phyloP scores from a whole-genome alignment of 129 eudicot species.

The Pseudognaphalium luteoalbum region DNA sequence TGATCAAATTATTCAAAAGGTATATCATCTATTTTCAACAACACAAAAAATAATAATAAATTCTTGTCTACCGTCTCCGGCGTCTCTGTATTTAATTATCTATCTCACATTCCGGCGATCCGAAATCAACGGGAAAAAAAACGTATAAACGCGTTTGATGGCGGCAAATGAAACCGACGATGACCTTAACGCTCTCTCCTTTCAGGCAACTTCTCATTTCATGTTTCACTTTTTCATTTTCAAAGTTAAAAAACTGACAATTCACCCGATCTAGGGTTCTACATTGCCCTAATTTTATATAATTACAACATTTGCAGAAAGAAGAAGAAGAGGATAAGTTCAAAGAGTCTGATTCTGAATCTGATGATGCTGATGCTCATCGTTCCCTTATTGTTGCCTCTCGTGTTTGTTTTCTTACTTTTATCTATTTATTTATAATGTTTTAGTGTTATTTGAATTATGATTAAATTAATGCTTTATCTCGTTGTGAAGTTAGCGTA shows the following conservation, averaged over 20 bases:
- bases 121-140: background rate
- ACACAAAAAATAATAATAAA: no score
- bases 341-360: conserved; percentile 44
- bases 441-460: background rate
- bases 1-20: background rate
- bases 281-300: conserved; percentile 25
- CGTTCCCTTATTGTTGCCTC: conserved; percentile 87
- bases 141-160: conserved; percentile 31
- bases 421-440: background rate
- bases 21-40: background rate
- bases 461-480: background rate
- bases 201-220: conserved; percentile 37
- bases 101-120: conserved; percentile 10
- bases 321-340: conserved; percentile 34
- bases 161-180: conserved; percentile 38
- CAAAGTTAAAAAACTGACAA: background rate
- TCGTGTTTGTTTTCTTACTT: conserved; percentile 43
- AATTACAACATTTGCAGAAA: conserved; percentile 51
- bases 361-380: conserved; percentile 43
- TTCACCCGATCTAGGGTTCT: conserved; percentile 38
- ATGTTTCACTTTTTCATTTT: conserved; percentile 27
- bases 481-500: no score
- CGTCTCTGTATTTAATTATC: background rate
- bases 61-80: conserved; percentile 26
- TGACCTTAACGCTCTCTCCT: conserved; percentile 35